Evolutionary conservation across 2,329 filamentous ascomycete species (phyloP).

Genomic region (Bimuria novae-zelandiae): DNA sequence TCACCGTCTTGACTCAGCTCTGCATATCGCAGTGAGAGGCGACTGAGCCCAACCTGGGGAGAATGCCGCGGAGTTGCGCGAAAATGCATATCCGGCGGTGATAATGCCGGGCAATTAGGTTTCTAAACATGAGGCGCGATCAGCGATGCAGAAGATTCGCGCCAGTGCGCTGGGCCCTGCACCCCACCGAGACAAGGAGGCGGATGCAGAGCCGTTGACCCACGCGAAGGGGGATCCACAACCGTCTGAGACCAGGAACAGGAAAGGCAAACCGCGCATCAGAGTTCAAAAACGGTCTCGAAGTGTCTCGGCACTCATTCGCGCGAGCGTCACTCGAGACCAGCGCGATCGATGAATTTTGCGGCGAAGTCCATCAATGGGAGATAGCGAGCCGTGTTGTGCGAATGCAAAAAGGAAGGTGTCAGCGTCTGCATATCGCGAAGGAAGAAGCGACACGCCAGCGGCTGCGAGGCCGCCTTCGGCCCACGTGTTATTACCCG

Average conservation of each 20-base stretch:
- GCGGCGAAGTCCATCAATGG: background rate
- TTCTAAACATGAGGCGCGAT: slow-evolving; percentile 52
- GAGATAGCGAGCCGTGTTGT: background rate
- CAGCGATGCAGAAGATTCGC: slow-evolving; percentile 53
- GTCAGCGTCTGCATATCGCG: slow-evolving; percentile 1
- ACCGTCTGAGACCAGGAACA: slow-evolving; percentile 19
- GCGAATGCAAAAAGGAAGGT: slow-evolving; percentile 2
- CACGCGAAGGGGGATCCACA: slow-evolving; percentile 10
- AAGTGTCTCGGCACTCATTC: background rate
- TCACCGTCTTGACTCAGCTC: background rate
- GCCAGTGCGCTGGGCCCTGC: slow-evolving; percentile 1
- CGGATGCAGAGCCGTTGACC: slow-evolving; percentile 8
- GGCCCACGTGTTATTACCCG: slow-evolving; percentile 14
- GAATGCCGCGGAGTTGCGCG: background rate
- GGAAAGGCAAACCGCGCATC: slow-evolving; percentile 18
- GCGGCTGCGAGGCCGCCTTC: background rate
- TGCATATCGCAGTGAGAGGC: background rate
- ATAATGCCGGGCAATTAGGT: background rate
- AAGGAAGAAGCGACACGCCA: slow-evolving; percentile 4
- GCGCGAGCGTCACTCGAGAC: background rate
- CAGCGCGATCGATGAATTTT: background rate
- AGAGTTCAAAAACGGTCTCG: background rate
- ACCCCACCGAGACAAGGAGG: slow-evolving; percentile 8
- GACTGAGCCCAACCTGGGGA: too few species aligned
- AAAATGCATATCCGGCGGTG: background rate